These are phyloP conservation scores for Ogataea philodendri DNA, from an alignment of 805 yeast species.

Conservation along the genomic window DNA sequence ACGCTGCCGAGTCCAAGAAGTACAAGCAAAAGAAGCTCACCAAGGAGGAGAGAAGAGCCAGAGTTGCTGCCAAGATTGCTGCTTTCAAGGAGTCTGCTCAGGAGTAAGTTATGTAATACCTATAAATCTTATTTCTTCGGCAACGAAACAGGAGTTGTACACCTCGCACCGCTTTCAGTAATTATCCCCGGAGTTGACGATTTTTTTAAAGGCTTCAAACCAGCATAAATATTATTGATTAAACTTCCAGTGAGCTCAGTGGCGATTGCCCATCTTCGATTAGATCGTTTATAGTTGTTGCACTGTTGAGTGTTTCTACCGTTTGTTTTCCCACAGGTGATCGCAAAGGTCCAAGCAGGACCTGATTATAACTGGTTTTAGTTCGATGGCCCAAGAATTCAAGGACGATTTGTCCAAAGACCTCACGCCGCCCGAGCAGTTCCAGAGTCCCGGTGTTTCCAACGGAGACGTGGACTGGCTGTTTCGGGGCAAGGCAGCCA, in stretches of 20 bases:
- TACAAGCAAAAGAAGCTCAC: constrained; percentile 86
- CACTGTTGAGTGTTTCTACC: too few species aligned
- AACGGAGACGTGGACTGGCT: constrained; percentile 85
- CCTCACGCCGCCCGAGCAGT: constrained; percentile 13
- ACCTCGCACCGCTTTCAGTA: constrained; percentile 4
- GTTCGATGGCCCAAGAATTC: constrained; percentile 11
- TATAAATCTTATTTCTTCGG: constrained; percentile 2
- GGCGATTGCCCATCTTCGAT: constrained; percentile 8
- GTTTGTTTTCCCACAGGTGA: too few species aligned
- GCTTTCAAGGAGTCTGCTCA: constrained; percentile 69
- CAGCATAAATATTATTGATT: too few species aligned
- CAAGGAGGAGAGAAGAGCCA: constrained; percentile 86
- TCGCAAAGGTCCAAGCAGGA: constrained; percentile 3
- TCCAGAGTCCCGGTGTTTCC: constrained; percentile 49
- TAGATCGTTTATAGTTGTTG: too few species aligned
- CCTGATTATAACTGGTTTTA: too few species aligned
- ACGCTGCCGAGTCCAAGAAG: constrained; percentile 95
- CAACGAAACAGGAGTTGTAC: too few species aligned
- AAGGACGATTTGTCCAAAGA: constrained; percentile 4
- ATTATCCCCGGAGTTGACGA: too few species aligned
- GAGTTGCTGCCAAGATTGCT: constrained; percentile 90
- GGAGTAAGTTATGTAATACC: constrained; percentile 28
- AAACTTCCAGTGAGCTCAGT: too few species aligned
- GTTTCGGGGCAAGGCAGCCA: constrained; percentile 68
- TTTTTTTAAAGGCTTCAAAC: too few species aligned